Conservation (phyloP, 192 early-diverging fungal species). For the Spizellomyces punctatus region DNA sequence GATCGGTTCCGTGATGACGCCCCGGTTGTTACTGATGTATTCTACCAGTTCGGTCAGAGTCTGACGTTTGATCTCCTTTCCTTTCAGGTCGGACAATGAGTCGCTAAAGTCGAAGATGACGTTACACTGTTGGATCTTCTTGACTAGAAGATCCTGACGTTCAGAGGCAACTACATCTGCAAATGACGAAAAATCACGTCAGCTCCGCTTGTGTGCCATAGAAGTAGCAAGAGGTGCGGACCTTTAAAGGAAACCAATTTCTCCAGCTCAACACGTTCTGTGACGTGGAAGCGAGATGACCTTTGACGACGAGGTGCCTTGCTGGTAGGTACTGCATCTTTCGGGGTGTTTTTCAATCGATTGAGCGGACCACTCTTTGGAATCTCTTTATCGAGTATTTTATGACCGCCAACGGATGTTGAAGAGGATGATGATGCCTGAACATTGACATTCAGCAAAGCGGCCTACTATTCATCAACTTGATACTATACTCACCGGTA, state of each 20-base stretch:
- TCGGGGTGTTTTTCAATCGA: conserved; percentile 53
- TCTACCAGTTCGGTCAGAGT: conserved; percentile 90
- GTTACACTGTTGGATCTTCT: conserved; percentile 90
- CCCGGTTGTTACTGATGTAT: conserved; percentile 87
- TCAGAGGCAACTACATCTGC: conserved; percentile 78
- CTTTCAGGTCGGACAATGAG: conserved; percentile 80
- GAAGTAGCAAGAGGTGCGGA: conserved; percentile 27
- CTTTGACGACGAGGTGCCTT: conserved; percentile 81
- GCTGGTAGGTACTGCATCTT: conserved; percentile 74
- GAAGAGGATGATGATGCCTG: neutral
- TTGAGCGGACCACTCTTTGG: conserved; percentile 58
- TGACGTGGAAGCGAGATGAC: conserved; percentile 85
- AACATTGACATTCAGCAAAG: neutral
- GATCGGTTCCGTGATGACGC: conserved; percentile 83
- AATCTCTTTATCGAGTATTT: conserved; percentile 35
- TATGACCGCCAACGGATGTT: conserved; percentile 25
- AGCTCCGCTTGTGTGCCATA: neutral
- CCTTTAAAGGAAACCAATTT: conserved; percentile 76
- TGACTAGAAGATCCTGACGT: conserved; percentile 84
- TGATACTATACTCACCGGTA: neutral
- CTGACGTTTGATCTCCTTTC: conserved; percentile 95
- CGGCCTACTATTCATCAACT: neutral
- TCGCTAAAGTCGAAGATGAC: conserved; percentile 97
- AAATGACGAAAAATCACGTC: neutral
- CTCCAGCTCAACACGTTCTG: conserved; percentile 79